Evolutionary conservation across 1,139 yeast species (phyloP), one percentile per base, ranked within the genome.

Genomic region (Suhomyces panamericanus): DNA sequence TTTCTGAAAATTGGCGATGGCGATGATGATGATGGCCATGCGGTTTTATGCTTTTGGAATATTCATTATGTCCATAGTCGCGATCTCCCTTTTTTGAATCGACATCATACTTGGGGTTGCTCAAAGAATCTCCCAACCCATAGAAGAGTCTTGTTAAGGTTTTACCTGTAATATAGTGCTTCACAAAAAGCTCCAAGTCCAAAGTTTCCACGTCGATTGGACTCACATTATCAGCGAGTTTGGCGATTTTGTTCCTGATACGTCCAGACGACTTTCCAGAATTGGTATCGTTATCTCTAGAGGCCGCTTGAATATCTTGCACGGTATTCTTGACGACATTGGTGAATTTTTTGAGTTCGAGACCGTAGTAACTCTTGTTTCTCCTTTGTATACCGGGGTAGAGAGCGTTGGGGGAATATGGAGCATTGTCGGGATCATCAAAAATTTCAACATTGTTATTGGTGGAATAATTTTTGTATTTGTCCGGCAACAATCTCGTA

Each of bases 281-380:
- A 15, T 53, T 46, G 17, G 63, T 68, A 32, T 64, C 67, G 26
- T 58, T 64, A 35, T 60, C 64, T 35, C 63, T 61, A 6, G 64
- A 63, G 6, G 68, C 65, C 43, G 58, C 64, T 34, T 39, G 44
- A 22, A 73, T 68, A 56, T 87, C 95, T 57, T 85, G 88, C 38
- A 87, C 88, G 0, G 91, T 85, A 24, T 78, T 78, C 54, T 85
- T 87, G 35, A 87, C 88, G 24, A 74, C 87, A 56, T 78, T 81
- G 32, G 83, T 81, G 44, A 85, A 66, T 42, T 84, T 85, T 49
- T 83, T 78, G 42, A 85, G 68, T 56, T 85, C 78, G 48, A 69
- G 67, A 26, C 76, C 66, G 45, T 73, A 73, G 43, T 65, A 60
- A 45, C 60, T 60, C 48, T 57, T 67, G 48, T 59, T 64, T 46